A percentile compares a stretch with the other conserved stretches of the same genome.
Conservation (phyloP, 352 stramenopile genomes). For the Pythium pyrilobum region DNA sequence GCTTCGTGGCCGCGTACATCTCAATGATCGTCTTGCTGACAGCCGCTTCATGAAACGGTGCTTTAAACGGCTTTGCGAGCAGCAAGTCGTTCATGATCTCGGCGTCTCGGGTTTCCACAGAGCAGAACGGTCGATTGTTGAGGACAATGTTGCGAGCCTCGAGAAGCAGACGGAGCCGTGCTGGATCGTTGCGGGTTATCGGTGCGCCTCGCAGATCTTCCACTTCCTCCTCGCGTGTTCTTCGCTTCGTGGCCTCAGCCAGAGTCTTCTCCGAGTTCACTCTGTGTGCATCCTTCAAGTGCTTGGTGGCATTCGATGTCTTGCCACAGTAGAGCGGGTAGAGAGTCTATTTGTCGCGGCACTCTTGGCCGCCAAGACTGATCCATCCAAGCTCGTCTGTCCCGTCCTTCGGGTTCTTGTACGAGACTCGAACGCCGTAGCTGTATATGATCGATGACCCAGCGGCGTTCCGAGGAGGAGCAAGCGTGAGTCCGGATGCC, state of each 20-base stretch:
- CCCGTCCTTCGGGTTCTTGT: not conserved
- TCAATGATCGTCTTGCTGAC: not conserved
- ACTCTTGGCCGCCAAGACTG: not conserved
- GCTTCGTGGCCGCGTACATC: not conserved
- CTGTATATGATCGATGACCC: not conserved
- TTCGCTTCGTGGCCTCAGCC: not conserved
- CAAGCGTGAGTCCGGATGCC: not conserved
- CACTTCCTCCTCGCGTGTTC: not conserved
- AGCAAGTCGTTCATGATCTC: not conserved
- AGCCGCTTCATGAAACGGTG: not conserved
- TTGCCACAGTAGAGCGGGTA: not conserved
- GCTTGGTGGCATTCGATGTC: conserved; percentile 6
- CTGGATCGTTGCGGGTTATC: not conserved
- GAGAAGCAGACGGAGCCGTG: not conserved
- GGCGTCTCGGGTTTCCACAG: not conserved
- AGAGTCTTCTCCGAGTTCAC: not conserved
- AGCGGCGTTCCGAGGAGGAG: not conserved
- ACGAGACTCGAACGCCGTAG: not conserved
- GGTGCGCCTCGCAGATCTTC: not conserved
- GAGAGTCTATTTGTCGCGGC: not conserved
- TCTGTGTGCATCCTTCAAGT: conserved; percentile 3
- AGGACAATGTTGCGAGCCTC: conserved; percentile 2
- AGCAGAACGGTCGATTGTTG: conserved; percentile 1
- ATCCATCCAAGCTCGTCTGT: conserved; percentile 1
- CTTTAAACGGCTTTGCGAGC: not conserved